Evolutionary conservation across 164 flowering plant genomes (phyloP), one percentile per base, ranked within the genome.

Genomic region (Magnolia kwangsiensis): DNA sequence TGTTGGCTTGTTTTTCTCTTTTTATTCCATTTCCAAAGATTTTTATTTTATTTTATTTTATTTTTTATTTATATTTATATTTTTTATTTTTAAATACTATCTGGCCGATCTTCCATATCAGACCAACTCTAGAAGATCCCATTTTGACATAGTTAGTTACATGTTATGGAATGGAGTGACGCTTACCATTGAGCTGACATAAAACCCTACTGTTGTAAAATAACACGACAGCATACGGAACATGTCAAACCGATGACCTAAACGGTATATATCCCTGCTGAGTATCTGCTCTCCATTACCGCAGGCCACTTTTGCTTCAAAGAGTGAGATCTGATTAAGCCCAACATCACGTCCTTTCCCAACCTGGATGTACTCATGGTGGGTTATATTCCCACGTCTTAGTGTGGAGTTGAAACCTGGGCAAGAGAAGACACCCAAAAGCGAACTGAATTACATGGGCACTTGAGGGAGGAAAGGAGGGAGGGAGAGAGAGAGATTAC

Each of bases 281-380:
- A 96, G 92, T 63, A 86, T 87, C 89, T 96, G 99, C 85, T 96
- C 99, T 51, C 99, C 98, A 83, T 96, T 96, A 67, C 99, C 99
- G 81, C 95, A 90, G 2, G 99, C 99, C 58, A 96, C 97, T 85
- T 96, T 96, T 79, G 99, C 98, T 83, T 96, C 99, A 81, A 96
- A 96, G 7, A 94, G 93, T 29, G 99, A 94, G 51, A 96, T 94
- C 86, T 96, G 99, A 80, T 92, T 96, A 63, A 94, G 90, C n/a
- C 99, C 99, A 37, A 96, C 99, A 88, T 96, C 98, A 80, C 98
- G 76, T 66, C 99, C 98, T 83, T 96, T 96, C 20, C 99, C 99
- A 72, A 96, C 98, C 85, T 94, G 99, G 67, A 94, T 92, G 80
- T 96, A 96, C 86, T 96, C 99, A 73, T 96, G 99, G 80, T 96